phyloP scores from a whole-genome alignment of 768 basidiomycete genomes.

The Pleurotus platypus region DNA sequence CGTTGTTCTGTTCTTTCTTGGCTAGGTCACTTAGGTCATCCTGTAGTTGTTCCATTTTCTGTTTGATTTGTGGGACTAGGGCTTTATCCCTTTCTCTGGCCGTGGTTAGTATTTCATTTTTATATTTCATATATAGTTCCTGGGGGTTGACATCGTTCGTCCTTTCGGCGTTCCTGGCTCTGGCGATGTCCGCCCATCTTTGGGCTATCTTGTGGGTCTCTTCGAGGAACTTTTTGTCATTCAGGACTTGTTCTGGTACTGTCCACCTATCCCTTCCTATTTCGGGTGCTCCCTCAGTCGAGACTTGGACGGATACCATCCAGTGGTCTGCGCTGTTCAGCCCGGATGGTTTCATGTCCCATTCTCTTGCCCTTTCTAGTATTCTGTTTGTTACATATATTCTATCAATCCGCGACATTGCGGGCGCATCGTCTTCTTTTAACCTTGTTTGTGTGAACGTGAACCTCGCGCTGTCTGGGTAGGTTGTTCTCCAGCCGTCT shows the following conservation, averaged over 20 bases:
- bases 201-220: constrained; percentile 1
- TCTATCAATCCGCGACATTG: constrained; percentile 28
- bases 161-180: too few species aligned
- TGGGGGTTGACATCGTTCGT: too few species aligned
- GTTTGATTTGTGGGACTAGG: too few species aligned
- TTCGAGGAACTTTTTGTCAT: constrained; percentile 16
- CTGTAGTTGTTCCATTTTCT: too few species aligned
- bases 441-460: constrained; percentile 20
- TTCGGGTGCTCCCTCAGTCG: constrained; percentile 17
- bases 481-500: constrained; percentile 29
- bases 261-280: constrained; percentile 30
- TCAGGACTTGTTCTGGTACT: constrained; percentile 17
- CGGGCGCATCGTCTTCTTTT: constrained; percentile 7
- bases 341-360: constrained; percentile 17
- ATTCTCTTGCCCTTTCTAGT: constrained; percentile 14
- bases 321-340: constrained; percentile 26
- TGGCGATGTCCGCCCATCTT: background rate
- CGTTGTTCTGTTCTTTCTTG: too few species aligned
- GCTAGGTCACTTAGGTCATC: too few species aligned
- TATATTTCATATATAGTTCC: too few species aligned
- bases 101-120: too few species aligned
- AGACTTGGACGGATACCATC: constrained; percentile 21
- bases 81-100: too few species aligned
- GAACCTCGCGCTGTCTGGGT: constrained; percentile 18
- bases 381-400: constrained; percentile 24